Base-by-base conservation (phyloP, 495 filamentous ascomycete species). In the Umbilicaria muhlenbergii region DNA sequence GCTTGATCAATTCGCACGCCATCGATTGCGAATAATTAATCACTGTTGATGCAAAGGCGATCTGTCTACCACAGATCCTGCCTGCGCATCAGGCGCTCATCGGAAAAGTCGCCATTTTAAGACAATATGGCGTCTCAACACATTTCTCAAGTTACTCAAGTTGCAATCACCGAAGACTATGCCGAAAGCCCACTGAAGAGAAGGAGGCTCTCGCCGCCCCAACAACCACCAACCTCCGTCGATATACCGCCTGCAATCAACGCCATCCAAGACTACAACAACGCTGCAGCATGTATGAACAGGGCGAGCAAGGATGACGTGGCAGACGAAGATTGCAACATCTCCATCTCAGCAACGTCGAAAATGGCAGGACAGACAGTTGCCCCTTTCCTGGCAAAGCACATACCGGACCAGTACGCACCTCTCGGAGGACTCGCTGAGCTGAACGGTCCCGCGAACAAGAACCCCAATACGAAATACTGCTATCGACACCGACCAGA, bases 401-500 rank as follows among this genome's bases (percentile, higher is more conserved):
- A 95, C 51, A 88, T 93, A 6, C 87, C 86, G 1, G 73, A 73
- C 34, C 73, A 86, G 55, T 92, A 94, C 59, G 82, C 82, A 3
- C 81, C 80, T 2, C 61, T 78, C 40, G 74, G 77, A 47, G 58
- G 66, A 50, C 35, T 59, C 2, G 55, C 61, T 31, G 59, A 61
- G 32, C 56, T 61, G 5, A 55, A 63, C 40, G 66, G 59, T 47
- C 62, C 52, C 14, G 56, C 52, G 31, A 45, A 46, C 39, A 52
- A 71, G 48, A 64, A 77, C 41, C 67, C 71, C 4, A 94, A 91
- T 57, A 91, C 86, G 38, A 86, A 81, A 58, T 96, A 85, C 64
- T 99, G 91, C 61, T 96, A 99, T 60, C 78, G 91, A 28, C 91
- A 99, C 58, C 73, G 83, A 36, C 92, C 91, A 16, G 92, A 96